phyloP scores from a whole-genome alignment of 306 rosid genomes.

The Prinsepia uniflora region DNA sequence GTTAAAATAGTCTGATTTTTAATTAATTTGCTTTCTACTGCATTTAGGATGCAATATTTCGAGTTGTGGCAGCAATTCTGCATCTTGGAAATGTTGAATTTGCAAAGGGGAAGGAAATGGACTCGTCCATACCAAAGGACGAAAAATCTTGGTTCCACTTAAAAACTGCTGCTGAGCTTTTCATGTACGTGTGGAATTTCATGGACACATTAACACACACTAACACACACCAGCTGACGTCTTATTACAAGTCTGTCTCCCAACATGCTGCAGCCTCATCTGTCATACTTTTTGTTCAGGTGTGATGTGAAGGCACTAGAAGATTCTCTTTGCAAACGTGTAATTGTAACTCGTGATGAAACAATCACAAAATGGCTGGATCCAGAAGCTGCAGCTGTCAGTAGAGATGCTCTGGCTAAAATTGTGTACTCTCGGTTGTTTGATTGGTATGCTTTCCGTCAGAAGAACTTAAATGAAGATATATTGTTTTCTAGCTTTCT shows the following conservation, averaged over 20 bases:
- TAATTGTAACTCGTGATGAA: slow-evolving; percentile 95
- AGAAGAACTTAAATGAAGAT: slow-evolving; percentile 21
- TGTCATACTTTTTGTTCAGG: slow-evolving; percentile 45
- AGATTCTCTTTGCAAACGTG: slow-evolving; percentile 99
- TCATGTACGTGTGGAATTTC: slow-evolving; percentile 49
- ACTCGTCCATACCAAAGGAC: slow-evolving; percentile 86
- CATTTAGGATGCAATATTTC: slow-evolving; percentile 87
- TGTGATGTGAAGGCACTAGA: slow-evolving; percentile 93
- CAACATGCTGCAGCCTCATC: slow-evolving; percentile 19
- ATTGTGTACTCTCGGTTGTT: slow-evolving; percentile 85
- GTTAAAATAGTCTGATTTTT: slow-evolving; percentile 21
- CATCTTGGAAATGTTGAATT: slow-evolving; percentile 98
- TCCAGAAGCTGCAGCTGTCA: slow-evolving; percentile 85
- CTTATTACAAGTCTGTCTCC: slow-evolving; percentile 19
- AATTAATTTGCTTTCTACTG: slow-evolving; percentile 14
- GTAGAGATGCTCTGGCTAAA: slow-evolving; percentile 98
- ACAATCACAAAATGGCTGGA: slow-evolving; percentile 87
- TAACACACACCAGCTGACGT: slow-evolving; percentile 22
- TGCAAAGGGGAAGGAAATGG: slow-evolving; percentile 83
- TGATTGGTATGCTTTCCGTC: slow-evolving; percentile 69
- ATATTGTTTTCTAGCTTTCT: slow-evolving; percentile 13
- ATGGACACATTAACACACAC: slow-evolving; percentile 25
- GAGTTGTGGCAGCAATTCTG: slow-evolving; percentile 94
- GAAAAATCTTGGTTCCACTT: slow-evolving; percentile 87
- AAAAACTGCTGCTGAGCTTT: slow-evolving; percentile 84